Percentiles rank a stretch among this genome's conserved stretches.
phyloP scores from a whole-genome alignment of 1,139 yeast genomes.

The Ogataea hybrid region DNA sequence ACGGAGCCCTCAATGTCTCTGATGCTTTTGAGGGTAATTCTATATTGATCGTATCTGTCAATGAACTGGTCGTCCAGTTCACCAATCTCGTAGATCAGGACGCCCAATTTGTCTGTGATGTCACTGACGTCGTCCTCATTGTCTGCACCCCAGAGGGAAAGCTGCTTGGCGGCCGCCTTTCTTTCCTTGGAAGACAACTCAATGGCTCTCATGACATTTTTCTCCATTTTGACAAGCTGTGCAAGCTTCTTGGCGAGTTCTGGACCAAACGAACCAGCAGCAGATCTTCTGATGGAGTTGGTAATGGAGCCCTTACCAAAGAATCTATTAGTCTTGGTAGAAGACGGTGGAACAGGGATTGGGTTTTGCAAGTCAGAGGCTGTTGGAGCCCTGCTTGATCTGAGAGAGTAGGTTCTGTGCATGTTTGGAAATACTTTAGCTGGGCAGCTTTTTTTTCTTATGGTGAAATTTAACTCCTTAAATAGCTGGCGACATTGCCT shows the following conservation, averaged over 20 bases:
- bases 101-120: constrained; percentile 84
- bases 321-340: constrained; percentile 53
- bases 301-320: constrained; percentile 73
- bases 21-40: constrained; percentile 76
- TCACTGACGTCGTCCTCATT: constrained; percentile 84
- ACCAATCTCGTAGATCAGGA: constrained; percentile 76
- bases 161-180: constrained; percentile 79
- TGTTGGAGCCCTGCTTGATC: constrained; percentile 78
- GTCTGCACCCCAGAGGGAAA: constrained; percentile 81
- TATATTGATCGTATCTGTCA: constrained; percentile 82
- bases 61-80: constrained; percentile 86
- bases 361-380: constrained; percentile 80
- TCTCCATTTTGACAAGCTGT: constrained; percentile 77
- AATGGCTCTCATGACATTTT: constrained; percentile 74
- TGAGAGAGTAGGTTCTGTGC: constrained; percentile 84
- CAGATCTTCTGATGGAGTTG: constrained; percentile 61
- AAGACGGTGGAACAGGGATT: constrained; percentile 69
- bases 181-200: constrained; percentile 78
- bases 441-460: constrained; percentile 10
- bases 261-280: constrained; percentile 78
- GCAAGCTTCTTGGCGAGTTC: constrained; percentile 76
- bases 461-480: constrained; percentile 15
- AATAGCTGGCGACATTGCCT: constrained; percentile 15
- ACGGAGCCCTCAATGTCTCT: constrained; percentile 86
- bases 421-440: constrained; percentile 33